Evolutionary conservation across 2,329 filamentous ascomycete species (phyloP), one percentile per base, ranked within the genome.

Genomic region (Plenodomus tracheiphilus): DNA sequence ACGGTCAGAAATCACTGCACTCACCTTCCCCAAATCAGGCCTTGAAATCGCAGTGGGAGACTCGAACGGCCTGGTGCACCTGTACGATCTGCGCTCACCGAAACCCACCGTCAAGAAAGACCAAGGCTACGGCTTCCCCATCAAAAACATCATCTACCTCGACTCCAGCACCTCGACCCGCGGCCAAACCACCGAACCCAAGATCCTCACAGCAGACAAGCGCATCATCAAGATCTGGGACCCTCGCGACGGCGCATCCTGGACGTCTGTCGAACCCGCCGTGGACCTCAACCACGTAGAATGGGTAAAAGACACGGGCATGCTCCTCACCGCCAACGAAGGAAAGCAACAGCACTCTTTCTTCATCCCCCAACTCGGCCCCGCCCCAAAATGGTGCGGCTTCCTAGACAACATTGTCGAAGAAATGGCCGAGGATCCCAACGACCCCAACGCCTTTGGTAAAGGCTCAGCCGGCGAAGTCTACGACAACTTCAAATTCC

Each of bases 401-500:
- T 97, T 97, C 83, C 78, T 99, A 54, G 95, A 99, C 75, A 97
- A 95, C 65, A 85, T 99, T 65, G 94, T 97, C 9, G 94, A 99
- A 76, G 95, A 99, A 74, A 97, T 99, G 91, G 93, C 93, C 8
- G 93, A 97, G 69, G 83, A 86, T 60, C 78, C 79, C 8, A 82
- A 84, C 61, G 85, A 87, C 63, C 85, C 85, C 4, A 81, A 82
- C 47, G 75, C 77, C 2, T 81, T 75, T 61, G 74, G 72, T 36
- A 66, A 72, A n/a, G 61, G 87, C 68, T 79, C 81, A 22, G 81
- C 79, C 51, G 87, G 87, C 22, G 87, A 94, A 62, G 90, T 94
- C 9, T 99, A 99, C 78, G 94, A 99, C 75, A 97, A 99, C 75
- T 97, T 93, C 84, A 99, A 97, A 75, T 99, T 99, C 83, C 79